phyloP scores from a whole-genome alignment of 352 stramenopile genomes.

The Phytopythium aichiense region DNA sequence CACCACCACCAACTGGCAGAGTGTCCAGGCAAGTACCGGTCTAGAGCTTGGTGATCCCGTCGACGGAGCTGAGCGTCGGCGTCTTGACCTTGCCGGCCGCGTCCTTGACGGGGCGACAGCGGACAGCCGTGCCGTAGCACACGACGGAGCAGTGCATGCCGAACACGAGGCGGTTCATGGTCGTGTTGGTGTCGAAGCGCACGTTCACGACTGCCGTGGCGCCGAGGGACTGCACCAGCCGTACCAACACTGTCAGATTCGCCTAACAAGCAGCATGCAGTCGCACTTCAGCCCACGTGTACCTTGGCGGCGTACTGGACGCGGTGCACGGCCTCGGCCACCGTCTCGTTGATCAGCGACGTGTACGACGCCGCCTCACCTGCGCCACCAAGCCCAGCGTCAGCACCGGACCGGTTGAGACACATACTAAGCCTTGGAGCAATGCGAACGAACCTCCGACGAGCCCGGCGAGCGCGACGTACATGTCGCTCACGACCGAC shows the following conservation, averaged over 20 bases:
- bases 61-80: conserved; percentile 1
- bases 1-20: not conserved
- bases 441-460: conserved; percentile 37
- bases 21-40: not conserved
- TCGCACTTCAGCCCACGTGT: not conserved
- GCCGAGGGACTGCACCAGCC: conserved; percentile 37
- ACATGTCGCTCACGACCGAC: conserved; percentile 80
- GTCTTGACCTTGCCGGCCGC: conserved; percentile 7
- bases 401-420: not conserved
- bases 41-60: conserved; percentile 4
- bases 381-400: conserved; percentile 4
- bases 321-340: conserved; percentile 69
- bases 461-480: conserved; percentile 62
- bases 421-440: not conserved
- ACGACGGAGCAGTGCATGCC: conserved; percentile 78
- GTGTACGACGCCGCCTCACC: conserved; percentile 75
- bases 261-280: not conserved
- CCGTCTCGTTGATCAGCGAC: conserved; percentile 81
- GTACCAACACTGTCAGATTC: not conserved
- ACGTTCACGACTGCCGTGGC: conserved; percentile 78
- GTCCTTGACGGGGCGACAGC: conserved; percentile 34
- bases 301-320: conserved; percentile 70
- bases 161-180: conserved; percentile 84
- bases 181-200: conserved; percentile 81
- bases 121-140: conserved; percentile 75